Evolutionary conservation across 2,329 filamentous ascomycete species (phyloP).

Genomic region (Stylonectria norvegica): DNA sequence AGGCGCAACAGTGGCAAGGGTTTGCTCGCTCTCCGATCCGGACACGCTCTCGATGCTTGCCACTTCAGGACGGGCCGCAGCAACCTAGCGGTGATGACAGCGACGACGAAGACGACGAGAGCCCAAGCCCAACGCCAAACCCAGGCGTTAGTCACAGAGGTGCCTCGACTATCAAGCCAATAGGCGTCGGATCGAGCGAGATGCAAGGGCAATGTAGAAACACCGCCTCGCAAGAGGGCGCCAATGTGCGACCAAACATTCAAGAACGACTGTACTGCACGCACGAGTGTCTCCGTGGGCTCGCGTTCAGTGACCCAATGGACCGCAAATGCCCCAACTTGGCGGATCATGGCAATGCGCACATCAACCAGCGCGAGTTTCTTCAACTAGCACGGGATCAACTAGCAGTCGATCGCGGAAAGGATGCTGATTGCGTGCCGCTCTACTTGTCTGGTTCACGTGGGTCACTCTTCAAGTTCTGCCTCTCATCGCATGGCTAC

Average conservation of each 20-base stretch:
- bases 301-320: slow-evolving; percentile 19
- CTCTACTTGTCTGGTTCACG: slow-evolving; percentile 29
- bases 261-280: slow-evolving; percentile 28
- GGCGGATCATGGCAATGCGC: slow-evolving; percentile 3
- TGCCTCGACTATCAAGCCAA: neutral
- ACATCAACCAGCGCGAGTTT: slow-evolving; percentile 28
- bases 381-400: slow-evolving; percentile 25
- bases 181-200: slow-evolving; percentile 1
- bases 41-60: slow-evolving; percentile 21
- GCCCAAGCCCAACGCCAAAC: slow-evolving; percentile 3
- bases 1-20: slow-evolving; percentile 27
- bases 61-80: neutral
- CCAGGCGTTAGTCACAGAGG: neutral
- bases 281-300: slow-evolving; percentile 26
- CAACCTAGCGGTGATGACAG: slow-evolving; percentile 8
- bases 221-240: neutral
- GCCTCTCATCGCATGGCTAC: slow-evolving; percentile 34
- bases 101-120: slow-evolving; percentile 7
- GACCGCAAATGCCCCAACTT: slow-evolving; percentile 31
- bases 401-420: slow-evolving; percentile 29
- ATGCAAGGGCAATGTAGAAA: neutral
- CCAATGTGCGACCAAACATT: slow-evolving; percentile 4
- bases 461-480: slow-evolving; percentile 38
- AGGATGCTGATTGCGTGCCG: slow-evolving; percentile 27
- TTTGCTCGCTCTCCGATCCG: slow-evolving; percentile 30